Evolutionary conservation across 257 asterid species (phyloP), one percentile per base, ranked within the genome.

Genomic region (Solanum pinnatisectum): DNA sequence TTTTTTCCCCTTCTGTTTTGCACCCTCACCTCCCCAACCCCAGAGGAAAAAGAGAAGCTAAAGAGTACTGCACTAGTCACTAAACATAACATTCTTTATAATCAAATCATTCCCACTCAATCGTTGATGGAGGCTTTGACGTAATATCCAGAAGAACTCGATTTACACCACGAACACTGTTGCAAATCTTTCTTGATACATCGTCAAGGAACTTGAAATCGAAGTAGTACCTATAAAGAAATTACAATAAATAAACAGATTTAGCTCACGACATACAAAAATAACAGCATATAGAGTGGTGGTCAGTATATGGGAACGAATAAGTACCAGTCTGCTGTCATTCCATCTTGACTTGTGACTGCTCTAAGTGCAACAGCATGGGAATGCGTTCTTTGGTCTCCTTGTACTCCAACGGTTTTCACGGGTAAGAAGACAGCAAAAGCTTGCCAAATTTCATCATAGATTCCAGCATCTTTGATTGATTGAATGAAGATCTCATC

Each of bases 71-170:
- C 78, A 22, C 11, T 22, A 4, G 22, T 63, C 49, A 49, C 71
- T 30, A 39, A 33, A 44, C n/a, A 37, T 32, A 65, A 76, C 27
- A 46, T 30, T 63, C 42, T 36, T 14, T 44, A 20, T 2, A 74
- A 37, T 5, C 67, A 73, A 30, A 63, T 88, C 90, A 97, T 90
- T 97, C 99, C 99, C 99, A 97, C 91, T 97, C 99, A 82, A 97
- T 97, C 10, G 99, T 97, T 8, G 99, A 95, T 16, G 99, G 99
- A 90, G 99, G 99, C 92, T 97, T 97, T n/a, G 99, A 96, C 9
- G 99, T 97, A 72, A 97, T 93, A 88, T 97, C 99, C 36, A 94
- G 96, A 89, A 97, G 98, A 92, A 97, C 99, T 83, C 98, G 94
- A 78, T 97, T 97, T n/a, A 97, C 99, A 30, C 99, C 98, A 2